A percentile compares a stretch with the other conserved stretches of the same genome.
Conservation (phyloP, 495 filamentous ascomycete genomes). For the Penicillium silybi region DNA sequence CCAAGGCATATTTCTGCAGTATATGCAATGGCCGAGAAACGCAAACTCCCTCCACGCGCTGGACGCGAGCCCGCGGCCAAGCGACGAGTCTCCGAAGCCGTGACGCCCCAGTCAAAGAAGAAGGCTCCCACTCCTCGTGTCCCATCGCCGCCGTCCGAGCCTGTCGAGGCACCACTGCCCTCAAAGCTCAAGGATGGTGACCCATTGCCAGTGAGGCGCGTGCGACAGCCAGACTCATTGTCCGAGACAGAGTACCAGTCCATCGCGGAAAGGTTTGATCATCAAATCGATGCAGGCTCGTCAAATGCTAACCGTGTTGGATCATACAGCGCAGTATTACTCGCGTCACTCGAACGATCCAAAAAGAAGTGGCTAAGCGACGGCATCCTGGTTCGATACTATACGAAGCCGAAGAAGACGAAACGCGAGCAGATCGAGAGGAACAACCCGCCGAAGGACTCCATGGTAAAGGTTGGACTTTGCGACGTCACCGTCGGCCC, state of each 20-base stretch:
- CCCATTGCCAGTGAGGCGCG: constrained; percentile 67
- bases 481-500: constrained; percentile 84
- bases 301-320: not conserved
- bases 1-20: not conserved
- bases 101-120: constrained; percentile 32
- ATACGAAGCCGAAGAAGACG: constrained; percentile 83
- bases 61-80: constrained; percentile 47
- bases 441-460: constrained; percentile 80
- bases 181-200: constrained; percentile 62
- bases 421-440: constrained; percentile 66
- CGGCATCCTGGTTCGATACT: constrained; percentile 88
- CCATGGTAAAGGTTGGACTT: constrained; percentile 77
- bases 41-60: constrained; percentile 41
- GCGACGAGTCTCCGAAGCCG: constrained; percentile 43
- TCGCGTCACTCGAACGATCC: constrained; percentile 77
- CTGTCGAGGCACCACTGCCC: constrained; percentile 55
- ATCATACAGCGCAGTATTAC: constrained; percentile 67
- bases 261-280: constrained; percentile 70
- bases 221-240: constrained; percentile 63
- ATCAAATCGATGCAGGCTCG: not conserved
- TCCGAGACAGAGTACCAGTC: constrained; percentile 71
- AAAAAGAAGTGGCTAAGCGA: constrained; percentile 86
- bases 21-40: constrained; percentile 43
- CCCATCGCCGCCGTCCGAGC: constrained; percentile 29
- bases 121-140: constrained; percentile 38